Base-by-base conservation (phyloP, 345 rosid species). In the sweet orange (Citrus sinensis) region DNA sequence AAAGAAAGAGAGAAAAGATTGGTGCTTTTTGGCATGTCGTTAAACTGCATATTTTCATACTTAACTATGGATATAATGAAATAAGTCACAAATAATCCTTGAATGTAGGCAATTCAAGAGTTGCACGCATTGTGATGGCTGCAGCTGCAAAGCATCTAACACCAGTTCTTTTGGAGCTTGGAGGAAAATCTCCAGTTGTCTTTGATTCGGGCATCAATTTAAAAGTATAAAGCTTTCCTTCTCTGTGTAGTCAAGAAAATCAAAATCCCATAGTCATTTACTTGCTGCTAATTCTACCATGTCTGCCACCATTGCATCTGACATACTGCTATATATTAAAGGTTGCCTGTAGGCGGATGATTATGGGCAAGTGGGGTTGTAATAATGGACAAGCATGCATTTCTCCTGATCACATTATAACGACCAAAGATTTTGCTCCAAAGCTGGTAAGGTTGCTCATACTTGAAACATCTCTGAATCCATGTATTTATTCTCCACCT, bases 91-190 rank as follows among this genome's bases (percentile, higher is more conserved):
- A 68, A 16, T 73, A 42, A 29, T 77, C 66, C 29, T 73, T 68
- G 70, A 67, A 64, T 82, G 76, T 86, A 96, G 99, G 99, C 80
- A 90, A 86, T 85, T 89, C 87, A 63, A 89, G 77, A 87, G 83
- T 92, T 70, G 99, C 83, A 39, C 97, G 94, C 42, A 84, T 94
- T 81, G 89, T 96, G 83, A 91, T 94, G 98, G 83, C 91, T 13
- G 98, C 99, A 77, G 99, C 99, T 72, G 97, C 98, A 14, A 96
- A 90, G 87, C 92, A 94, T 87, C 94, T 96, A 29, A 96, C 99
- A 59, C 99, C 99, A 0, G 98, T 96, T 76, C 66, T 89, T 49
- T 81, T 96, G 82, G 99, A 96, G 88, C 98, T 96, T 61, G 99
- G 99, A 82, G 98, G 99, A 79, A 96, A 96, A 82, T 87, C 84